Conservation (phyloP, 176 grass and related monocot species). For the Oryza glaberrima region DNA sequence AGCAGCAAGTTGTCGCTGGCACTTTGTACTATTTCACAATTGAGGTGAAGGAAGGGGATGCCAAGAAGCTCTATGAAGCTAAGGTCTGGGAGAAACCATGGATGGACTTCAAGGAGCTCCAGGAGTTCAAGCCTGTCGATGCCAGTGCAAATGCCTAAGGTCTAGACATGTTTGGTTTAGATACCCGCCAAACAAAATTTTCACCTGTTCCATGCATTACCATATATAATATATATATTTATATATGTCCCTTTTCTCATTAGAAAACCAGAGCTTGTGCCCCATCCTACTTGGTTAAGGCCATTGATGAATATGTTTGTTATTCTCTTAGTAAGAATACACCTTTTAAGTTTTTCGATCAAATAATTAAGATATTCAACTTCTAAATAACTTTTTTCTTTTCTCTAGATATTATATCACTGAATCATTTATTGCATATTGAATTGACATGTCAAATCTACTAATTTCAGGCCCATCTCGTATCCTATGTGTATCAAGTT, state of each 20-base stretch:
- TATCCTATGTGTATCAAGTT: neutral
- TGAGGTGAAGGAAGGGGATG: conserved; percentile 51
- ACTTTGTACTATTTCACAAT: conserved; percentile 62
- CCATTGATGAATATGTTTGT: neutral
- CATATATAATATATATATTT: neutral
- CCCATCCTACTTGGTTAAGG: neutral
- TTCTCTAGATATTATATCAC: neutral
- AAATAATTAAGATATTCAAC: neutral
- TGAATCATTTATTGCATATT: neutral
- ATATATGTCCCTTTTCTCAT: neutral
- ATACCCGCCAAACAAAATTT: neutral
- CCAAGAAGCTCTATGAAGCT: conserved; percentile 74
- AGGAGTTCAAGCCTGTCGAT: conserved; percentile 66
- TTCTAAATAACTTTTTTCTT: neutral
- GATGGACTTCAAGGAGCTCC: conserved; percentile 65
- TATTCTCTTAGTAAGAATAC: neutral
- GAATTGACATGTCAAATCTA: neutral
- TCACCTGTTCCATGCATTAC: neutral
- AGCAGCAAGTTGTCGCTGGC: conserved; percentile 67
- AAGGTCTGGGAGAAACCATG: conserved; percentile 77
- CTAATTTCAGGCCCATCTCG: conserved; percentile 33
- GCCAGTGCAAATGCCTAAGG: conserved; percentile 46
- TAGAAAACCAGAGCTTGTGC: neutral
- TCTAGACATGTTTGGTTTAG: conserved; percentile 13
- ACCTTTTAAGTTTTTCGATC: neutral